Evolutionary conservation across 2,329 filamentous ascomycete species (phyloP).

Genomic region (Metarhizium brunneum): DNA sequence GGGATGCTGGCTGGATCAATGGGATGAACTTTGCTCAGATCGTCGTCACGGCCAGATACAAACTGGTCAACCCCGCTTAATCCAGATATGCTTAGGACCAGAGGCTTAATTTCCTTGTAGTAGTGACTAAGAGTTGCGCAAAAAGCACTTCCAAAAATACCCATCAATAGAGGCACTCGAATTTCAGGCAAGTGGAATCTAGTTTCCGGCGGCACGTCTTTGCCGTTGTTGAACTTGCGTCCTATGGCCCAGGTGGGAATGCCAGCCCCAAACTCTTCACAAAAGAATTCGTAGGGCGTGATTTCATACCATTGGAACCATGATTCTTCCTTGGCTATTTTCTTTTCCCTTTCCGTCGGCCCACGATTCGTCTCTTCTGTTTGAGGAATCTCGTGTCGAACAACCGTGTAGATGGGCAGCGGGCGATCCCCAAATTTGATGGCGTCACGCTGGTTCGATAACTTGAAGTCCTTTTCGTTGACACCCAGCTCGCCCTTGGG

Average conservation of each 20-base stretch:
- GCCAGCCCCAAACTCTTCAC: conserved; percentile 81
- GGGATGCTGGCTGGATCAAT: conserved; percentile 87
- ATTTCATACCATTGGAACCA: conserved; percentile 99
- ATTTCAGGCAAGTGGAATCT: conserved; percentile 72
- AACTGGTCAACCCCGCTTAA: conserved; percentile 71
- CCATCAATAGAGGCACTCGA: conserved; percentile 74
- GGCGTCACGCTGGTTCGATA: conserved; percentile 76
- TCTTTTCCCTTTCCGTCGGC: conserved; percentile 24
- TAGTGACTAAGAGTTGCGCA: conserved; percentile 94
- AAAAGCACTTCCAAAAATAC: conserved; percentile 95
- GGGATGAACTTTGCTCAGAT: conserved; percentile 85
- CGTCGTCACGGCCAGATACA: conserved; percentile 72
- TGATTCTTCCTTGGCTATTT: conserved; percentile 52
- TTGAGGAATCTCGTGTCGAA: conserved; percentile 83
- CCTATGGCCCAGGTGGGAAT: conserved; percentile 94
- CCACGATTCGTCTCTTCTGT: conserved; percentile 30
- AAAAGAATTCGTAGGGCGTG: conserved; percentile 91
- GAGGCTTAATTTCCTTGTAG: conserved; percentile 83
- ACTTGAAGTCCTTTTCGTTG: conserved; percentile 71
- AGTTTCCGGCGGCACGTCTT: conserved; percentile 40
- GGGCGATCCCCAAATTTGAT: conserved; percentile 72
- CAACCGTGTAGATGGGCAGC: conserved; percentile 89
- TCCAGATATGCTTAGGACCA: conserved; percentile 65
- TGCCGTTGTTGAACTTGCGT: conserved; percentile 66
- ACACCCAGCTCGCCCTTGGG: conserved; percentile 68